Evolutionary conservation across 2,329 filamentous ascomycete genomes (phyloP), one percentile per base, ranked within the genome.

Genomic region (Volutella citrinella): DNA sequence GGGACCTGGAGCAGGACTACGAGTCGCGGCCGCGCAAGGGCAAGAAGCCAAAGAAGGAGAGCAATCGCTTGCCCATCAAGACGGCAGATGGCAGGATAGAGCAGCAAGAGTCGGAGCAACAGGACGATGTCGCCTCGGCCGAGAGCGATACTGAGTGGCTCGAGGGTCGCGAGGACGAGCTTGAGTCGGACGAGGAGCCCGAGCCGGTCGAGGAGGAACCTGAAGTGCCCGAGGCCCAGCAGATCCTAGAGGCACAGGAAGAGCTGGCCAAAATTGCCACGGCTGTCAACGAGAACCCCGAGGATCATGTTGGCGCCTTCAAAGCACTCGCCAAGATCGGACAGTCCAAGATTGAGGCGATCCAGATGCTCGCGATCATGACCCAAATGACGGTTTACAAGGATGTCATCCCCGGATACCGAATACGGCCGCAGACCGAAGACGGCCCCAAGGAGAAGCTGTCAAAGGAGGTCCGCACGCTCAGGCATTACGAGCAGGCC

Each of bases 401-500:
- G 60, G 93, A 97, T 62, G 78, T 96, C 28, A 97, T 98, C 39
- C 93, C 93, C 0, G 93, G 93, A 15, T 98, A 98, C 60, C 78
- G 93, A 41, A 97, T 98, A 68, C 82, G 93, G 13, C 85, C 88
- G 2, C 68, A 88, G 5, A 71, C 76, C 1, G 87, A 94, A 40
- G 84, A 88, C 19, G 80, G 83, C 27, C 73, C 83, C 55, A 76
- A 77, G 38, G 82, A 82, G 45, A 94, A 94, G 60, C 68, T 97
- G 3, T 95, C 90, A 6, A 96, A 95, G 59, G 93, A 97, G 18
- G 88, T 97, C 20, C 81, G 84, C 55, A 84, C 80, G 48, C 65
- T 95, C 43, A 78, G 90, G 34, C 72, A 78, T 27, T 98, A 90
- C 58, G 93, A 98, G 60, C 89, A 96, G 60, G 78, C 87, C 14